These are phyloP conservation scores for Protomyces gravidus DNA, from an alignment of 1,139 yeast species.

Conservation along the genomic window DNA sequence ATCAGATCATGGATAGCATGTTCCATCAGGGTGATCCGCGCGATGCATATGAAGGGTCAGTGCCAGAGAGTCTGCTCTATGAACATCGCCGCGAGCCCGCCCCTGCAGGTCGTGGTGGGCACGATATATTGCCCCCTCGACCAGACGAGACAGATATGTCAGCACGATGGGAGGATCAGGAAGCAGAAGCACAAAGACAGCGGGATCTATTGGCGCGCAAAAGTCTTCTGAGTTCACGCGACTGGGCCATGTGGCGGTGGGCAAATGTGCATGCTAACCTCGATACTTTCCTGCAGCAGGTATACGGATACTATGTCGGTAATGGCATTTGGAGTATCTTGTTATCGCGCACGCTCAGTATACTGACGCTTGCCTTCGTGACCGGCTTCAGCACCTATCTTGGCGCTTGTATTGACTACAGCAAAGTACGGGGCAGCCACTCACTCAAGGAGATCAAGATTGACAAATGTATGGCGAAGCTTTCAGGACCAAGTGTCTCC, in stretches of 20 bases:
- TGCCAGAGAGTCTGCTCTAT: constrained; percentile 15
- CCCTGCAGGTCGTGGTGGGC: background rate
- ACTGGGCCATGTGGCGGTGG: constrained; percentile 90
- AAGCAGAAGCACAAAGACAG: background rate
- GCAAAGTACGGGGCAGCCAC: constrained; percentile 43
- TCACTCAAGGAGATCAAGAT: constrained; percentile 51
- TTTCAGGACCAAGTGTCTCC: constrained; percentile 46
- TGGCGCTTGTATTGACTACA: constrained; percentile 77
- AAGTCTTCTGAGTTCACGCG: constrained; percentile 49
- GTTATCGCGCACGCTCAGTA: constrained; percentile 59
- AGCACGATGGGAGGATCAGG: background rate
- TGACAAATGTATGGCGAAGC: constrained; percentile 54
- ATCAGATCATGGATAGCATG: background rate
- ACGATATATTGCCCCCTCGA: constrained; percentile 7
- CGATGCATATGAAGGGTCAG: background rate
- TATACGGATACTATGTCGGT: constrained; percentile 77
- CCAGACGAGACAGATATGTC: constrained; percentile 7
- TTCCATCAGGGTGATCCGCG: background rate
- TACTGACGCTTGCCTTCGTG: constrained; percentile 70
- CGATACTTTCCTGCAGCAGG: constrained; percentile 77
- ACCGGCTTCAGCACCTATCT: constrained; percentile 72
- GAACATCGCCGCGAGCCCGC: background rate
- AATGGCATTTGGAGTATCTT: constrained; percentile 78
- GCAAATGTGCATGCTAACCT: constrained; percentile 80
- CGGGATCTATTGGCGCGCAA: background rate